Evolutionary conservation across 202 grass and related monocot genomes (phyloP), one percentile per base, ranked within the genome.

Genomic region (Elaeis oleifera): DNA sequence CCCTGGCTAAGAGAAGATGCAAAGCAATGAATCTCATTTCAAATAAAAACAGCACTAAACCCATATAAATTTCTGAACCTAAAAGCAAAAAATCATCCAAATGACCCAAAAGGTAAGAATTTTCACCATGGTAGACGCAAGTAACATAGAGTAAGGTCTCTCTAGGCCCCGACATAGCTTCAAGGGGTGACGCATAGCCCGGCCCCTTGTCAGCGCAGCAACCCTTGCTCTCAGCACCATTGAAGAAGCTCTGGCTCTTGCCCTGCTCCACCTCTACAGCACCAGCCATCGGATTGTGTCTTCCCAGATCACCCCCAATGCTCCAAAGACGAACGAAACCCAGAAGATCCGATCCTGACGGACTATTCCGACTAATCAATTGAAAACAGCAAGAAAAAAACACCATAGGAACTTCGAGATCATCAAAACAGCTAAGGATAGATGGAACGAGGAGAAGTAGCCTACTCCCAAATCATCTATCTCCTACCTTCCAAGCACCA

Each of bases 121-220:
- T 23, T 39, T 53, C 44, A 97, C 87, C 84, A 79, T 91, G 89
- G 64, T 91, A 91, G 55, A 96, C 61, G 61, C 92, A 91, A 76
- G 87, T 91, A 67, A 96, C 87, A 69, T 97, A 97, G 79, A 97
- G 78, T 60, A 97, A 76, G 49, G 70, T 67, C 77, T 97, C 92
- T 36, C 82, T 58, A 4, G 82, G 88, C 1, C 88, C 88, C 76
- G 71, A 64, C 84, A 97, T 97, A 64, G 92, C 87, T 32, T 91
- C 92, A 27, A 79, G 70, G 8, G 92, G 88, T 51, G 88, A 83
- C 18, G 92, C 92, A 54, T 97, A 89, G 48, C 88, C 88, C 1
- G 87, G 88, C 0, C 88, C 92, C 54, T 59, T 79, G 6, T 18
- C 18, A 17, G 23, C 57, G 70, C 92, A 89, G 76, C 89, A 95